Base-by-base conservation (phyloP, 768 basidiomycete genomes). In the Amyloporia xantha region DNA sequence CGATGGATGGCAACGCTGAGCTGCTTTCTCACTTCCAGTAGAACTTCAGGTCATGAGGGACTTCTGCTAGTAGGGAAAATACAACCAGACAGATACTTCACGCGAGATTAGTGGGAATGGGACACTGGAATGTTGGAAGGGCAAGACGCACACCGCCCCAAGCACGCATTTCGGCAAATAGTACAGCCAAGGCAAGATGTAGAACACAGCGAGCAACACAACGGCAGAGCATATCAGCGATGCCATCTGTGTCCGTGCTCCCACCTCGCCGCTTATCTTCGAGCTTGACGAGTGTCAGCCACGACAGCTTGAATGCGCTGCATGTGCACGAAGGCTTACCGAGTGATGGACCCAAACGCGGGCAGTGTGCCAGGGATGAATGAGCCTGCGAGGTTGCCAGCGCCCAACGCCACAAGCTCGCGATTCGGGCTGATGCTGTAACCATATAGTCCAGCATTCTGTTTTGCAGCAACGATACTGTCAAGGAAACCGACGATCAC, bases 381-480 rank as follows among this genome's bases (percentile, higher is more conserved):
- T 1, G 89, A 85, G 1, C 74, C 84, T 3, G 70, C 76, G 28
- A 95, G 70, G 62, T 96, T 96, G 11, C 82, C 81, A 10, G 86
- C 81, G 38, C 91, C 92, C 15, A 99, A 72, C 1, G 96, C 96
- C 21, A 97, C 94, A 1, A 98, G 75, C 61, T 99, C 96, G 24
- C 96, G 84, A 62, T 98, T 99, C 0, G 93, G 91, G 54, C 82
- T 88, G 54, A 98, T 87, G 0, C 87, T 78, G 63, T 97, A 85
- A 2, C 90, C 87, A 60, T 85, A 97, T 11, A 84, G 82, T 3
- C 81, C 77, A 0, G 82, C 81, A 51, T 88, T 94, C 63, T 97
- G 93, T 60, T 98, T 96, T 2, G 95, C 95, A 0, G 93, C 89
- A 2, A 93, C 91, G 53, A 96, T 92, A 52, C 87, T 91, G 63